Base-by-base conservation (phyloP, 352 stramenopile species). In the Pythium volutum region DNA sequence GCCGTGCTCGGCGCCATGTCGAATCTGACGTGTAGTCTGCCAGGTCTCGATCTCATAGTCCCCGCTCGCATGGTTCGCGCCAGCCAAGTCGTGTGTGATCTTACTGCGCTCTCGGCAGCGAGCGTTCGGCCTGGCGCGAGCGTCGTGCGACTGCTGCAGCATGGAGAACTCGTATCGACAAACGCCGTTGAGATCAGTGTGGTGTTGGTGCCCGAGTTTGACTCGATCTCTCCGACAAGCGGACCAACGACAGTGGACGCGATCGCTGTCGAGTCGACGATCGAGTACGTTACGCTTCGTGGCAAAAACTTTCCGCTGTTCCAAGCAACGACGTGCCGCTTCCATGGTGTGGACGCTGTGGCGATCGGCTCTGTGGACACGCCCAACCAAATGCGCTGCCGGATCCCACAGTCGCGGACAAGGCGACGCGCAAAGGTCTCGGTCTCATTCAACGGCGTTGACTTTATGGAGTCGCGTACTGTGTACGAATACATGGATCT, bases 381-480 rank as follows among this genome's bases (percentile, higher is more conserved):
- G 33, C 51, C 55, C 0, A 74, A 75, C 14, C 59, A 59, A 26
- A 14, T 88, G 4, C 74, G 62, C 11, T 90, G 81, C 27, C 55
- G 65, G 2, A 73, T 91, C 10, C 81, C 81, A 15, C 26, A 43
- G 0, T 70, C 70, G 0, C 31, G 45, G 16, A 54, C 69, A 1
- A 49, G 67, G 9, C 67, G 58, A n/a, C 47, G 42, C 5, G 69
- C 76, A 11, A 20, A 59, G 1, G 20, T 89, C 41, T 54, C 67
- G 0, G 51, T 96, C 14, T 89, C 79, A 0, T 89, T 94, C 43
- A 91, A 96, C 60, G 63, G 65, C 2, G 65, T 77, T 1, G 80
- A 93, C 41, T 91, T 84, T 48, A 46, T 81, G 1, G 41, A 67
- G 9, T 64, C 68, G 46, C 38, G 38, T 4, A 25, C 59, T 2